phyloP scores from a whole-genome alignment of 108 stramenopile species.

The Fistulifera pelliculosa region DNA sequence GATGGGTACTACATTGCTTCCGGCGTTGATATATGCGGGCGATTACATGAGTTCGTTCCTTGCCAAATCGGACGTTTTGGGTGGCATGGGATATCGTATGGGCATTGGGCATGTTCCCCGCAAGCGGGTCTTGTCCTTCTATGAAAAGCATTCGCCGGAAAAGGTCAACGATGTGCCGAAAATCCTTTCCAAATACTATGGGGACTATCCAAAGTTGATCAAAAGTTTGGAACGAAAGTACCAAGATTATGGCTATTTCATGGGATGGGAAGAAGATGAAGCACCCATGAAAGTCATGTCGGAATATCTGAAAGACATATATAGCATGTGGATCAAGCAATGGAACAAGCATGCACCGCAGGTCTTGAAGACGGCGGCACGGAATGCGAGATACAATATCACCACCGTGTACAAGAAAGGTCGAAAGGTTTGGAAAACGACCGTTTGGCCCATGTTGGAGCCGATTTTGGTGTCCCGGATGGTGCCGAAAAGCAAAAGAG shows the following conservation, averaged over 20 bases:
- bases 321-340: constrained; percentile 30
- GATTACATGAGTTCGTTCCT: constrained; percentile 51
- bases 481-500: constrained; percentile 65
- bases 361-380: constrained; percentile 48
- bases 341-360: constrained; percentile 74
- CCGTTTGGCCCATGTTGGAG: constrained; percentile 75
- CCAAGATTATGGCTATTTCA: constrained; percentile 84
- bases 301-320: constrained; percentile 59
- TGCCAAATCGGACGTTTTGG: constrained; percentile 53
- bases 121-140: constrained; percentile 78
- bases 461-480: constrained; percentile 77
- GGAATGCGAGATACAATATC: constrained; percentile 76
- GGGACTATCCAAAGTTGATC: constrained; percentile 79
- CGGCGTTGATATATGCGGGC: constrained; percentile 62
- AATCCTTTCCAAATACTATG: constrained; percentile 79
- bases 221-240: constrained; percentile 87
- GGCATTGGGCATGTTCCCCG: constrained; percentile 73
- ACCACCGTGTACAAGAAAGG: constrained; percentile 57
- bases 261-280: constrained; percentile 86
- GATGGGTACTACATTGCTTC: constrained; percentile 69
- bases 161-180: constrained; percentile 64
- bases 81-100: constrained; percentile 58
- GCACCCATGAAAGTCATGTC: constrained; percentile 61
- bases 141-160: constrained; percentile 87
- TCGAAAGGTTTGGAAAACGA: constrained; percentile 54